These are phyloP conservation scores for Colletotrichum plurivorum DNA, from an alignment of 2,329 filamentous ascomycete species.

Conservation along the genomic window DNA sequence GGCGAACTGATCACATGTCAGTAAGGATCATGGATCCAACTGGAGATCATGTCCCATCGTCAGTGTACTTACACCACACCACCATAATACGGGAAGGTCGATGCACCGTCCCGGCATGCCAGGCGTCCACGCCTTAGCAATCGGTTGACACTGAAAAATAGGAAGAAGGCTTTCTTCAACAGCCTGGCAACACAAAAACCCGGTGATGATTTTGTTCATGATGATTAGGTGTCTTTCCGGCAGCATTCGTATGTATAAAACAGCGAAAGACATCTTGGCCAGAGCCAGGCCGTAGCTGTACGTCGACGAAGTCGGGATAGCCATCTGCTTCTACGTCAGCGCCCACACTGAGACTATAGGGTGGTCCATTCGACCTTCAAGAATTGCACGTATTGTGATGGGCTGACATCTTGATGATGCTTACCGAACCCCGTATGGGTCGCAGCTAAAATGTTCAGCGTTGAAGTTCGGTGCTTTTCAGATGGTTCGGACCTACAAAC, in stretches of 20 bases:
- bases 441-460: background rate
- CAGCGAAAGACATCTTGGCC: slow-evolving; percentile 51
- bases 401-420: slow-evolving; percentile 7
- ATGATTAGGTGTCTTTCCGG: slow-evolving; percentile 44
- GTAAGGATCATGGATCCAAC: background rate
- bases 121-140: slow-evolving; percentile 47
- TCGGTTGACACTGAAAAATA: slow-evolving; percentile 47
- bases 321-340: slow-evolving; percentile 13
- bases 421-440: slow-evolving; percentile 18
- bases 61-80: slow-evolving; percentile 47
- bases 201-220: slow-evolving; percentile 48
- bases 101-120: slow-evolving; percentile 44
- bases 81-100: slow-evolving; percentile 50
- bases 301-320: slow-evolving; percentile 44
- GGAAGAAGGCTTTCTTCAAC: slow-evolving; percentile 48
- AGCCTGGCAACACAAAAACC: slow-evolving; percentile 48
- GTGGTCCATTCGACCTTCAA: background rate
- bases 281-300: slow-evolving; percentile 48
- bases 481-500: background rate
- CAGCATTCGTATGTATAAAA: slow-evolving; percentile 50
- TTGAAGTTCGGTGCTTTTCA: too few relatives aligned
- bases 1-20: slow-evolving; percentile 40
- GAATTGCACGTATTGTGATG: background rate
- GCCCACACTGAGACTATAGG: too few relatives aligned
- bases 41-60: too few relatives aligned